Conservation (phyloP, 805 yeast species). For the Pichia heedii region DNA sequence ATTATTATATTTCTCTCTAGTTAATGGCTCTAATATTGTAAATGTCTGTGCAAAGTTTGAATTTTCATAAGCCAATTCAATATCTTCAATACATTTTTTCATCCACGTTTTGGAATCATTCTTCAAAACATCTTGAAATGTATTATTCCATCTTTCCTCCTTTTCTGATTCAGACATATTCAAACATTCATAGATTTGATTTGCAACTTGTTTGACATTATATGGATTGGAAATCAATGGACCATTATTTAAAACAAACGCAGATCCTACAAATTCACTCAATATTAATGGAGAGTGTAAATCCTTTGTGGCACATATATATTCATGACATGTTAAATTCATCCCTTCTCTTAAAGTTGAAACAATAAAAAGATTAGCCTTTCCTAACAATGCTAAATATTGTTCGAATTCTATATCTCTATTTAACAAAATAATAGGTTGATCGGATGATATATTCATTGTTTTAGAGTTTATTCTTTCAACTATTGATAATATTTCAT, state of each 20-base stretch:
- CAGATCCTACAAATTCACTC: constrained; percentile 94
- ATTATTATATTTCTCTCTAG: constrained; percentile 28
- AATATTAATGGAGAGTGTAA: constrained; percentile 74
- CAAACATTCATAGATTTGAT: constrained; percentile 55
- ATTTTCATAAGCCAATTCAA: constrained; percentile 42
- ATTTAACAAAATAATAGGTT: constrained; percentile 80
- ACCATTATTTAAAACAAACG: constrained; percentile 62
- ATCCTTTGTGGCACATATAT: constrained; percentile 61
- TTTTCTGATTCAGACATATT: constrained; percentile 57
- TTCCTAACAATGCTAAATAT: constrained; percentile 75
- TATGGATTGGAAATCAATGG: constrained; percentile 84
- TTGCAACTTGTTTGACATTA: constrained; percentile 62
- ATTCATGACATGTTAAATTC: constrained; percentile 95
- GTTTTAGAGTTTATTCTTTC: constrained; percentile 78
- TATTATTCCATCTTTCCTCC: constrained; percentile 48
- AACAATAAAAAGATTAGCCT: constrained; percentile 82
- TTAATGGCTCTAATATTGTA: constrained; percentile 17
- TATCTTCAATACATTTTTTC: constrained; percentile 40
- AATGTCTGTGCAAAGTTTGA: constrained; percentile 20
- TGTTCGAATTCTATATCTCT: constrained; percentile 87
- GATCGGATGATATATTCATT: constrained; percentile 61
- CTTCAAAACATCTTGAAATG: constrained; percentile 48
- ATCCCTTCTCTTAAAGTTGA: constrained; percentile 93
- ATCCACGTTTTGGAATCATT: constrained; percentile 79
- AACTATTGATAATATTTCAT: constrained; percentile 66